phyloP scores from a whole-genome alignment of 306 rosid species.

The Ceratonia siliqua region DNA sequence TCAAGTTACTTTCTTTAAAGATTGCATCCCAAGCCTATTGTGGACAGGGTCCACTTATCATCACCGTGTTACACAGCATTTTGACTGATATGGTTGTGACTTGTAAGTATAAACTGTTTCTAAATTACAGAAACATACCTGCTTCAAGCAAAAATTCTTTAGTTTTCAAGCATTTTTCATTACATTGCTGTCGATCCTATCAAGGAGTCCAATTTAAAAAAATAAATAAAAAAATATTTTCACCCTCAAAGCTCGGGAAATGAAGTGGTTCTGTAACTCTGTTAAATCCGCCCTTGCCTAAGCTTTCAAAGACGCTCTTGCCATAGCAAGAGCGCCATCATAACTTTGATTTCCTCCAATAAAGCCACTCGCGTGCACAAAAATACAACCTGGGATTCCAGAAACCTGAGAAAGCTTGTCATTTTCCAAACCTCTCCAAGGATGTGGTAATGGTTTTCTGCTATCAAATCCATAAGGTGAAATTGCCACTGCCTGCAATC shows the following conservation, averaged over 20 bases:
- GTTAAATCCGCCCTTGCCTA: conserved; percentile 30
- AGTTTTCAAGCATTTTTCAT: conserved; percentile 20
- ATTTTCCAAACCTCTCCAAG: conserved; percentile 60
- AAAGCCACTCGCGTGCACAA: conserved; percentile 68
- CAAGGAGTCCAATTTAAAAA: not conserved
- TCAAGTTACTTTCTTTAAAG: conserved; percentile 10
- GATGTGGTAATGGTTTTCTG: conserved; percentile 54
- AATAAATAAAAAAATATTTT: not conserved
- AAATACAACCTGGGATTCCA: conserved; percentile 55
- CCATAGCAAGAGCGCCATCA: conserved; percentile 62
- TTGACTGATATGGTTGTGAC: conserved; percentile 11
- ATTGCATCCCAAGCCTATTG: conserved; percentile 23
- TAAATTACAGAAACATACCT: conserved; percentile 13
- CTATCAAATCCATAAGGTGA: conserved; percentile 55
- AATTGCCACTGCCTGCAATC: conserved; percentile 59
- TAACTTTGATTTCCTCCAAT: conserved; percentile 59
- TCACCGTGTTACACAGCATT: conserved; percentile 1
- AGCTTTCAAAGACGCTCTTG: conserved; percentile 48
- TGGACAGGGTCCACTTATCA: conserved; percentile 11
- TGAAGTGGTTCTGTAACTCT: conserved; percentile 12
- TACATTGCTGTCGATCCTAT: not conserved
- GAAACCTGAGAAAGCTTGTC: conserved; percentile 58
- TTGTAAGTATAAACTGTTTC: conserved; percentile 12
- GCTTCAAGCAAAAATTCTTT: conserved; percentile 7
- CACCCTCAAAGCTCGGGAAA: not conserved